Conservation (phyloP, 257 asterid genomes). For the Mentha longifolia region DNA sequence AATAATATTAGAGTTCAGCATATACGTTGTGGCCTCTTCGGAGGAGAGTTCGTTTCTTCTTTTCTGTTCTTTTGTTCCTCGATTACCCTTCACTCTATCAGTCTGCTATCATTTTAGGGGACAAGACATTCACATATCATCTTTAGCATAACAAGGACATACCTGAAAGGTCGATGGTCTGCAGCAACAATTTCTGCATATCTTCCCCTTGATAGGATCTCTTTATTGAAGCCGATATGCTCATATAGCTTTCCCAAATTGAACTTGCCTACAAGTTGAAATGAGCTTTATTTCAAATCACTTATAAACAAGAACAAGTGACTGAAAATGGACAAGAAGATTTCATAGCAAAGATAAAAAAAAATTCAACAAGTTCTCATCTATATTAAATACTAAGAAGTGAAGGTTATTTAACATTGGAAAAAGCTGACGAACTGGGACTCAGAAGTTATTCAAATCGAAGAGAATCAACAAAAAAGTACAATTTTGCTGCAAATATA, state of each 20-base stretch:
- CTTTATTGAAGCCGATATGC: constrained; percentile 85
- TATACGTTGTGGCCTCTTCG: no score
- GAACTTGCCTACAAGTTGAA: constrained; percentile 66
- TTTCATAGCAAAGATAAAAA: neutral
- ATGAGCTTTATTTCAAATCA: constrained; percentile 4
- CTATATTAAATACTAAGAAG: neutral
- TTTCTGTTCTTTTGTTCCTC: no score
- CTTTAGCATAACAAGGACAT: constrained; percentile 23
- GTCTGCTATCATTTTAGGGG: neutral
- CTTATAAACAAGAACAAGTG: neutral
- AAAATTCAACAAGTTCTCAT: neutral
- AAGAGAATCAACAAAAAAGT: neutral
- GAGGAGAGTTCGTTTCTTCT: no score
- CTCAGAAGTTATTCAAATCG: constrained; percentile 1
- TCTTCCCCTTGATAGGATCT: constrained; percentile 85
- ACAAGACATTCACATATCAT: neutral
- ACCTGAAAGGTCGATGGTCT: constrained; percentile 94
- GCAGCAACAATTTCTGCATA: constrained; percentile 89
- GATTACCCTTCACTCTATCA: no score
- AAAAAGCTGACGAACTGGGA: neutral
- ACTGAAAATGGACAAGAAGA: neutral
- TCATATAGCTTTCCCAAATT: constrained; percentile 83
- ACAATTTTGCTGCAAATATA: neutral
- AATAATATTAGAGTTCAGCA: no score
- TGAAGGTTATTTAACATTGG: no score